These are phyloP conservation scores for Cladophialophora psammophila DNA, from an alignment of 2,329 filamentous ascomycete species.

Conservation along the genomic window DNA sequence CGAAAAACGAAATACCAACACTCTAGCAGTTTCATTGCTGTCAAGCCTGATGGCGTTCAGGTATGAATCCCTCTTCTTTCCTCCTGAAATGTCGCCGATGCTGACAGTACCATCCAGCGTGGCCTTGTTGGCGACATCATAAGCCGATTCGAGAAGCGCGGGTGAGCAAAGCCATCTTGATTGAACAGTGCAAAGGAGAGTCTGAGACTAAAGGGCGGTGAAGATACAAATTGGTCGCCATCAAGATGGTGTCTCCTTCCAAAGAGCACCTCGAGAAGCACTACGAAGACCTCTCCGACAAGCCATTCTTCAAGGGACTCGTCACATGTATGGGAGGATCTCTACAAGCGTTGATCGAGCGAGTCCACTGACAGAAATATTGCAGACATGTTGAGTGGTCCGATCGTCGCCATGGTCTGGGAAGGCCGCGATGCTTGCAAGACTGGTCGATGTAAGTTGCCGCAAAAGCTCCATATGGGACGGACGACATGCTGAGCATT, in stretches of 20 bases:
- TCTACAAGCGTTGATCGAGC: conserved; percentile 11
- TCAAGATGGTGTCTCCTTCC: conserved; percentile 90
- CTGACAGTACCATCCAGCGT: conserved; percentile 66
- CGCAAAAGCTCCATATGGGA: not conserved
- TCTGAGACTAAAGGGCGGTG: conserved; percentile 31
- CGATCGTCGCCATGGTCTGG: conserved; percentile 99
- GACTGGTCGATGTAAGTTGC: conserved; percentile 82
- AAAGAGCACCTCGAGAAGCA: conserved; percentile 98
- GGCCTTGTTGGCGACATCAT: conserved; percentile 98
- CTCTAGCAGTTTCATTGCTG: conserved; percentile 88
- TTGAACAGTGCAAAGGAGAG: not conserved
- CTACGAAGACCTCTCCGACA: conserved; percentile 89
- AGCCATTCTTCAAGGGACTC: conserved; percentile 97
- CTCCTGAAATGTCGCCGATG: conserved; percentile 1
- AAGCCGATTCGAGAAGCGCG: conserved; percentile 95
- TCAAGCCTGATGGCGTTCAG: conserved; percentile 99
- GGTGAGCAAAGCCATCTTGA: conserved; percentile 45
- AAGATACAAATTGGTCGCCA: conserved; percentile 96
- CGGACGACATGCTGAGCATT: conserved; percentile 35
- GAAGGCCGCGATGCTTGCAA: conserved; percentile 98
- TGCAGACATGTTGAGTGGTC: conserved; percentile 93
- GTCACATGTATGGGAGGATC: conserved; percentile 73
- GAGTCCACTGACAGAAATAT: conserved; percentile 21
- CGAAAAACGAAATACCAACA: not conserved
- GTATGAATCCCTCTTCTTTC: conserved; percentile 60